phyloP scores from a whole-genome alignment of 2,329 filamentous ascomycete species.

The Reticulascus tulasneorum region DNA sequence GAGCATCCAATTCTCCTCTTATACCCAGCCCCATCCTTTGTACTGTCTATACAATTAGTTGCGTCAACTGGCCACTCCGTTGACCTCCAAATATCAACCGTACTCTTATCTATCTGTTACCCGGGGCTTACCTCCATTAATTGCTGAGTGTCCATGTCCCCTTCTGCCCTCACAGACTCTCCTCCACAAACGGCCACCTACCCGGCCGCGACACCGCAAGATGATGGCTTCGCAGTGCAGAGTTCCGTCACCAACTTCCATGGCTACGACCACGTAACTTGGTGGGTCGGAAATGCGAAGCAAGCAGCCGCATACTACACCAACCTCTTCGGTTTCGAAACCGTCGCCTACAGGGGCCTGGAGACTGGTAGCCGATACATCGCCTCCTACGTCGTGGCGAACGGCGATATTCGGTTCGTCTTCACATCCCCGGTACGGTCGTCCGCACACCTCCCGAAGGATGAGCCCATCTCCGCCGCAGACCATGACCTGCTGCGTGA shows the following conservation, averaged over 20 bases:
- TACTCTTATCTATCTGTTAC: too few species aligned
- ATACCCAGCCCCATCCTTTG: neutral
- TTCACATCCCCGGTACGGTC: conserved; percentile 78
- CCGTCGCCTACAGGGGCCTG: conserved; percentile 78
- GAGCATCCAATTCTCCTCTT: too few species aligned
- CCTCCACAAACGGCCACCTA: conserved; percentile 40
- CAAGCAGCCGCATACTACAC: conserved; percentile 89
- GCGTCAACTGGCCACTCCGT: neutral
- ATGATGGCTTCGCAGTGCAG: conserved; percentile 51
- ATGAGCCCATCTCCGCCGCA: conserved; percentile 57
- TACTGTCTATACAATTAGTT: too few species aligned
- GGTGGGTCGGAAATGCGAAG: conserved; percentile 97
- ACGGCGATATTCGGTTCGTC: conserved; percentile 74
- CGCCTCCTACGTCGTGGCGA: conserved; percentile 79
- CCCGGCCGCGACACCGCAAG: conserved; percentile 30
- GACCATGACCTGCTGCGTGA: conserved; percentile 66
- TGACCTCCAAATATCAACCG: neutral
- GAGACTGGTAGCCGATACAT: conserved; percentile 81
- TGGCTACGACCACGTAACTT: conserved; percentile 89
- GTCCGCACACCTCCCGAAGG: conserved; percentile 44
- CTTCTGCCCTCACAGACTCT: conserved; percentile 52
- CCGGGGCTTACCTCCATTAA: conserved; percentile 5
- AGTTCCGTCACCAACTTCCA: conserved; percentile 57
- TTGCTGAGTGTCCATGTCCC: conserved; percentile 45
- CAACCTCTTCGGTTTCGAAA: conserved; percentile 79